These are phyloP conservation scores for Lumnitzera racemosa DNA, from an alignment of 345 rosid genomes.

Conservation along the genomic window DNA sequence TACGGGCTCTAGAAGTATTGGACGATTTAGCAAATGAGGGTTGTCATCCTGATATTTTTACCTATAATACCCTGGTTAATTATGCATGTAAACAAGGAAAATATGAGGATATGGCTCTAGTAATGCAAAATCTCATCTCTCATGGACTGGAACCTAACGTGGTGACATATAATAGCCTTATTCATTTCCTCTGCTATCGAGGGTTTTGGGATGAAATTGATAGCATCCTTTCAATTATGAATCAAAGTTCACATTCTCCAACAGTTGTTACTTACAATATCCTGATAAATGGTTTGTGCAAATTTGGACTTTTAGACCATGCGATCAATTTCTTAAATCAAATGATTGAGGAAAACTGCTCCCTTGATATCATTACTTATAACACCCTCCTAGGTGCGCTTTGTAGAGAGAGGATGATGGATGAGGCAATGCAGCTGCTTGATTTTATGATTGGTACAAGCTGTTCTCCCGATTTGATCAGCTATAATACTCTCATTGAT, in stretches of 20 bases:
- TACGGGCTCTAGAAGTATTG: slow-evolving; percentile 62
- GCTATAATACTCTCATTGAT: slow-evolving; percentile 67
- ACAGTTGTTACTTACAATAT: slow-evolving; percentile 73
- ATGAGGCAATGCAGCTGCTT: slow-evolving; percentile 53
- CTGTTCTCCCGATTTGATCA: slow-evolving; percentile 61
- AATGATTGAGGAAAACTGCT: slow-evolving; percentile 42
- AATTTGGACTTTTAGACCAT: slow-evolving; percentile 48
- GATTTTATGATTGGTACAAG: slow-evolving; percentile 29
- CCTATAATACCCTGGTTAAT: slow-evolving; percentile 64
- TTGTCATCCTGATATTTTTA: slow-evolving; percentile 68
- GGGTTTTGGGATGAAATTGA: slow-evolving; percentile 71
- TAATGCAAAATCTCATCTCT: slow-evolving; percentile 39
- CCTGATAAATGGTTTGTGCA: slow-evolving; percentile 74
- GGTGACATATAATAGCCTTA: slow-evolving; percentile 64
- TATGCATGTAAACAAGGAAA: slow-evolving; percentile 53
- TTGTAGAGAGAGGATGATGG: slow-evolving; percentile 59
- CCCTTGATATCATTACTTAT: slow-evolving; percentile 72
- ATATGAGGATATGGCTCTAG: slow-evolving; percentile 44
- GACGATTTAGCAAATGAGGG: slow-evolving; percentile 75
- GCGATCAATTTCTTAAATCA: slow-evolving; percentile 59
- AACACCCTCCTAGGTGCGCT: slow-evolving; percentile 66
- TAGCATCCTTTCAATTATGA: slow-evolving; percentile 60
- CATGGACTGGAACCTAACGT: slow-evolving; percentile 62
- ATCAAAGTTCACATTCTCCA: slow-evolving; percentile 37
- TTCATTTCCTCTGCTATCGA: slow-evolving; percentile 53